Evolutionary conservation across 2,329 filamentous ascomycete species (phyloP), one percentile per base, ranked within the genome.

Genomic region (Aspergillus pseudonomiae): DNA sequence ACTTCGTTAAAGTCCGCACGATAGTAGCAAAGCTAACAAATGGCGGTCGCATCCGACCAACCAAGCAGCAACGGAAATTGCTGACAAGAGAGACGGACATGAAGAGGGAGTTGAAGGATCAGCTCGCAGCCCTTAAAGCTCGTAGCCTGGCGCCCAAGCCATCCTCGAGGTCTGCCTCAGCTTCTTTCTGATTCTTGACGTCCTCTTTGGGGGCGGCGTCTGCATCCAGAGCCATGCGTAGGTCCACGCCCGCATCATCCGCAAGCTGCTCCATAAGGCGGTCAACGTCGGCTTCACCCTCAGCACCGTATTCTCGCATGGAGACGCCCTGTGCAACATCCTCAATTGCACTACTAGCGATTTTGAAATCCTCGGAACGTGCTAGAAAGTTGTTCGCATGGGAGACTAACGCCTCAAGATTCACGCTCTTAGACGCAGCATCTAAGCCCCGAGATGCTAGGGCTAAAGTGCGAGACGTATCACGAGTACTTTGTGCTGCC

Each of bases 401-500:
- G 2, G 77, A 74, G 6, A 81, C 73, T 39, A 80, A 64, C 21
- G 77, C 77, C 64, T 82, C 81, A 24, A 82, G 70, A 63, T 82
- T 82, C 58, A 83, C 81, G 62, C 75, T 80, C 65, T 79, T 78
- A 4, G 77, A 75, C 3, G 81, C 81, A 0, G 77, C 76, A 57
- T 83, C 80, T 60, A 83, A 73, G 0, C 80, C 81, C 14, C 78
- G 76, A 34, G 78, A 79, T 0, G 81, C 81, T 39, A 82, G 69
- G 3, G 79, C 79, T 28, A 83, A 76, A 0, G 79, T 80, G 4
- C 77, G 74, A 2, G 80, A 81, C 11, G 80, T 81, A 53, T 81
- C 80, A 11, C 81, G 79, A 48, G 81, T 83, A 60, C 77, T 80
- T 55, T 82, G 80, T 1, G 80, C 81, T 19, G 81, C 81, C 65